Conservation (phyloP, 257 asterid genomes). For the Solanum pinnatisectum region DNA sequence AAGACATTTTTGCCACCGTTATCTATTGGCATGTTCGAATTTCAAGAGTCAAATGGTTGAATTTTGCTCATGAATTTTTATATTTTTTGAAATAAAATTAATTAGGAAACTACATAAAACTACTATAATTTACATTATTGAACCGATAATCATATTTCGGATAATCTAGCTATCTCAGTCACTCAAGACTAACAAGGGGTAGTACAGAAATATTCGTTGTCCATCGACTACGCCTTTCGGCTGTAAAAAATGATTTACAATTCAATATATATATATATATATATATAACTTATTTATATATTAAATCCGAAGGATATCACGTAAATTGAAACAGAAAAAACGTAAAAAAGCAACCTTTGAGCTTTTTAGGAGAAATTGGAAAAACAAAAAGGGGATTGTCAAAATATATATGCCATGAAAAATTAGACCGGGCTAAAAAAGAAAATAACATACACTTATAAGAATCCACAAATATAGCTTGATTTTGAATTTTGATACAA, state of each 20-base stretch:
- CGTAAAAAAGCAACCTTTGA: background rate
- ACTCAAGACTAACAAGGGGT: too few relatives aligned
- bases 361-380: background rate
- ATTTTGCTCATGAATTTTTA: background rate
- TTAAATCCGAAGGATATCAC: accelerated
- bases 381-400: background rate
- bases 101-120: background rate
- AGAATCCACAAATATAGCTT: background rate
- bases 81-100: too few relatives aligned
- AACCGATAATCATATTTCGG: background rate
- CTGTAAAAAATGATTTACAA: too few relatives aligned
- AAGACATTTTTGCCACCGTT: background rate
- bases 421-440: background rate
- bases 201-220: too few relatives aligned
- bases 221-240: background rate
- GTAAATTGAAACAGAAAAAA: background rate
- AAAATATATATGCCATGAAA: background rate
- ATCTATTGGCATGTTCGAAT: background rate
- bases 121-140: too few relatives aligned
- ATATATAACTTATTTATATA: too few relatives aligned
- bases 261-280: too few relatives aligned
- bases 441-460: background rate
- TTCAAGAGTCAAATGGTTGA: background rate
- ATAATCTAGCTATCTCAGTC: background rate
- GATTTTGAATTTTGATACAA: background rate